These are phyloP conservation scores for Podila horticola DNA, from an alignment of 192 early-diverging fungal species.

Conservation along the genomic window DNA sequence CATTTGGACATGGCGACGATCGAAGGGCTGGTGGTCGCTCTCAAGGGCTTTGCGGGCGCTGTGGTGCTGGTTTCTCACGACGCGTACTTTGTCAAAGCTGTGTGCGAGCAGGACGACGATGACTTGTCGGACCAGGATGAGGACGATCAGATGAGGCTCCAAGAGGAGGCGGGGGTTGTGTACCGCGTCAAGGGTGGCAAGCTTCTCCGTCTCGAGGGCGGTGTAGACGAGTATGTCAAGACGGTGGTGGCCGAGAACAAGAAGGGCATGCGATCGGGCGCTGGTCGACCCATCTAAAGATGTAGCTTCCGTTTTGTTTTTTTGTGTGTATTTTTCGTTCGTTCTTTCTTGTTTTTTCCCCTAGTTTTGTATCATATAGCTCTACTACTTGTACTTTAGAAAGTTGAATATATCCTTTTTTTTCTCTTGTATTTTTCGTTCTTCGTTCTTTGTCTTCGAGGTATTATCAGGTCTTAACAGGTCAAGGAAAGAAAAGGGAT, in stretches of 20 bases:
- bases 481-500: too few relatives aligned
- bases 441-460: too few relatives aligned
- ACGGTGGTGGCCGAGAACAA: constrained; percentile 49
- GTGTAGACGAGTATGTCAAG: constrained; percentile 72
- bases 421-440: constrained; percentile 12
- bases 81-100: constrained; percentile 80
- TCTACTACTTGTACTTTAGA: neutral
- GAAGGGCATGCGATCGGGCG: constrained; percentile 48
- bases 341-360: neutral
- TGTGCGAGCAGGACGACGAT: constrained; percentile 59
- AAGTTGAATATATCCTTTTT: neutral
- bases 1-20: constrained; percentile 92
- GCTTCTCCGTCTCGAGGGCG: constrained; percentile 65
- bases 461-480: too few relatives aligned
- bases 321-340: neutral
- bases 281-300: constrained; percentile 31
- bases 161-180: constrained; percentile 47
- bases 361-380: neutral
- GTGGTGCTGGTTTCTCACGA: constrained; percentile 91
- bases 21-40: constrained; percentile 73
- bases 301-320: neutral
- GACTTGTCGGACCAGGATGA: constrained; percentile 38
- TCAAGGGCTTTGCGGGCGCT: constrained; percentile 78
- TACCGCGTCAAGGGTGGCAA: constrained; percentile 63
- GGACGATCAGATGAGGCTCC: constrained; percentile 6